Percentiles rank a stretch among this genome's conserved stretches.
Conservation (phyloP, 2,329 filamentous ascomycete species). For the Aspergillus luchuensis region DNA sequence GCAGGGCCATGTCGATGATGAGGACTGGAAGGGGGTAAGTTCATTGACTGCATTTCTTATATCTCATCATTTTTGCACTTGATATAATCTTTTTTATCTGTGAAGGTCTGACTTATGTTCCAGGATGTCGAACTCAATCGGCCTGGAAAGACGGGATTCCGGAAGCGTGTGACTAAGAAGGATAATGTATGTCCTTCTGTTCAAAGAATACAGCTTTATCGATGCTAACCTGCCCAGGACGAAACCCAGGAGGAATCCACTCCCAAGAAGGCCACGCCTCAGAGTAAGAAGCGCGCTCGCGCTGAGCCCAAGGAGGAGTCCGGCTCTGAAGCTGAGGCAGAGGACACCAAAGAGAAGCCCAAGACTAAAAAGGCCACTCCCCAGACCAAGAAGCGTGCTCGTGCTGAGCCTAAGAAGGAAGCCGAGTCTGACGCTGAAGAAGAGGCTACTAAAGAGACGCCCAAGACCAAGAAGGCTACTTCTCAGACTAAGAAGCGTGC, state of each 20-base stretch:
- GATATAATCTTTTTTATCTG: background rate
- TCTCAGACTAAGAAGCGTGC: conserved; percentile 15
- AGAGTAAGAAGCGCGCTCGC: background rate
- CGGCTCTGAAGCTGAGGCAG: background rate
- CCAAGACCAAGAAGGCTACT: conserved; percentile 20
- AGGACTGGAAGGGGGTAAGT: conserved; percentile 86
- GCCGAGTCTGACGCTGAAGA: conserved; percentile 16
- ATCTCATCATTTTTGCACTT: background rate
- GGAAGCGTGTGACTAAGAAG: conserved; percentile 42
- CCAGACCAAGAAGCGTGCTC: conserved; percentile 19
- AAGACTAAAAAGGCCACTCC: conserved; percentile 12
- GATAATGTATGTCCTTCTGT: conserved; percentile 12
- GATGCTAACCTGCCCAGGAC: conserved; percentile 11
- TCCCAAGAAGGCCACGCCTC: conserved; percentile 12
- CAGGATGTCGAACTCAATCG: conserved; percentile 76
- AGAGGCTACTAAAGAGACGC: background rate
- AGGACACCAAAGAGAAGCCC: background rate
- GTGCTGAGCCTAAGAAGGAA: conserved; percentile 16
- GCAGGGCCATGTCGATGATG: conserved; percentile 77
- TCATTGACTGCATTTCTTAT: background rate
- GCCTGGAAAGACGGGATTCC: conserved; percentile 67
- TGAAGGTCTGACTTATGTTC: background rate
- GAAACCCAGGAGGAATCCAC: conserved; percentile 13
- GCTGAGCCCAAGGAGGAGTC: background rate
- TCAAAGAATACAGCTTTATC: too few relatives aligned